Evolutionary conservation across 2,329 filamentous ascomycete genomes (phyloP).

Genomic region (Scedosporium apiospermum): DNA sequence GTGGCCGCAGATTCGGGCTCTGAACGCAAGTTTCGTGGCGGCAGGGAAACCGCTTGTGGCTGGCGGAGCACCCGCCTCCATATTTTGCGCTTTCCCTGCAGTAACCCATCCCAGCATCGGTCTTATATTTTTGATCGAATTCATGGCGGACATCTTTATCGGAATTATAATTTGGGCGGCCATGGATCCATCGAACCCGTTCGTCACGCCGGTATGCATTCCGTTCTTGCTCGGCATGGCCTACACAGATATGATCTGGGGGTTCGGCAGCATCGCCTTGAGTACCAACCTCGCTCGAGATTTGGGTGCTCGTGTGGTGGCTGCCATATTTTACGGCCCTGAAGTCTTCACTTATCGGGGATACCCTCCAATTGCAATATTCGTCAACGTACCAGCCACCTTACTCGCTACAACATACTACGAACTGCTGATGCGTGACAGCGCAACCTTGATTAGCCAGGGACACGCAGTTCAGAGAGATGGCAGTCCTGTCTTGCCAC

Average conservation of each 20-base stretch:
- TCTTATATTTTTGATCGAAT: constrained; percentile 49
- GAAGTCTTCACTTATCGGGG: constrained; percentile 17
- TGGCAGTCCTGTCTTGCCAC: constrained; percentile 37
- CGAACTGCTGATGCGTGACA: constrained; percentile 45
- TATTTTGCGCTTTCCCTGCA: constrained; percentile 44
- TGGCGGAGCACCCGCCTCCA: constrained; percentile 39
- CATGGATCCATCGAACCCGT: constrained; percentile 49
- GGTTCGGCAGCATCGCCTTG: constrained; percentile 44
- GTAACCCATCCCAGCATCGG: constrained; percentile 41
- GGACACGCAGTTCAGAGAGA: constrained; percentile 40
- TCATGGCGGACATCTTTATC: constrained; percentile 48
- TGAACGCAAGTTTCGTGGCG: constrained; percentile 24
- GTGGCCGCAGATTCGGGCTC: constrained; percentile 32
- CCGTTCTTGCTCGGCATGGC: constrained; percentile 47
- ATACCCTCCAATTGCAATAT: constrained; percentile 43
- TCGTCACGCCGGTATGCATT: constrained; percentile 34
- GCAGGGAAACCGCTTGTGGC: constrained; percentile 22
- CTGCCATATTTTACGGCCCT: constrained; percentile 37
- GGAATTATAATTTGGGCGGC: constrained; percentile 47
- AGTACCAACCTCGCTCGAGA: constrained; percentile 49
- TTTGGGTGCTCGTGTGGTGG: constrained; percentile 48
- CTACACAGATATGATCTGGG: constrained; percentile 45
- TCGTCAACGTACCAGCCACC: constrained; percentile 48
- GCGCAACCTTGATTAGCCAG: constrained; percentile 37
- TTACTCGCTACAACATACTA: constrained; percentile 45